These are phyloP conservation scores for Phellopilus nigrolimitatus DNA, from an alignment of 1,284 basidiomycete genomes.

Conservation along the genomic window DNA sequence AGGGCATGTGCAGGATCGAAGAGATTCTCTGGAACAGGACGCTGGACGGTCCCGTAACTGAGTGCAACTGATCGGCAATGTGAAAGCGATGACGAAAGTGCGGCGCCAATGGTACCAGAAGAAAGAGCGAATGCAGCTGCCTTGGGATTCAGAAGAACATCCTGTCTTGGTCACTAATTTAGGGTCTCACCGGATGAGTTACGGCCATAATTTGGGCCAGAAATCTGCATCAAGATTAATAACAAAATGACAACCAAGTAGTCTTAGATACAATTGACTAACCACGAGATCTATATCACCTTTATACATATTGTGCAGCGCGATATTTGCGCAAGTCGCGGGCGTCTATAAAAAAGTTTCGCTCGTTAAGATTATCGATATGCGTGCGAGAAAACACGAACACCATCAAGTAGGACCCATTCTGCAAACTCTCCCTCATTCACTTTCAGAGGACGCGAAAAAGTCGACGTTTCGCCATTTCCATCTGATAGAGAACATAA, in stretches of 20 bases:
- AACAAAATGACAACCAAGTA: slow-evolving; percentile 3
- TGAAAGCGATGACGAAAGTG: slow-evolving; percentile 75
- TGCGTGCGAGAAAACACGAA: slow-evolving; percentile 34
- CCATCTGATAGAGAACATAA: slow-evolving; percentile 47
- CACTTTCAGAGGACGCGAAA: slow-evolving; percentile 56
- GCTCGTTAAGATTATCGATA: slow-evolving; percentile 1
- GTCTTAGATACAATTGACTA: slow-evolving; percentile 26
- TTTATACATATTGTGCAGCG: slow-evolving; percentile 81
- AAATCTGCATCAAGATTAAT: slow-evolving; percentile 43
- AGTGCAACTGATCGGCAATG: slow-evolving; percentile 69
- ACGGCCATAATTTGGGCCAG: slow-evolving; percentile 73
- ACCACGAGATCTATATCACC: slow-evolving; percentile 83
- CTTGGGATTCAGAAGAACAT: slow-evolving; percentile 6
- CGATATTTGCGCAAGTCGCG: slow-evolving; percentile 87
- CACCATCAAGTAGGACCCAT: slow-evolving; percentile 86
- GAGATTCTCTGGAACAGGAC: slow-evolving; percentile 58
- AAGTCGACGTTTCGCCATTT: slow-evolving; percentile 59
- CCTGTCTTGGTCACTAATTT: slow-evolving; percentile 8
- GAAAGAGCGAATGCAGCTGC: slow-evolving; percentile 83
- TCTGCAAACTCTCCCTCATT: slow-evolving; percentile 70
- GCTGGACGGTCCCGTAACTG: slow-evolving; percentile 78
- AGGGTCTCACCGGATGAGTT: slow-evolving; percentile 64
- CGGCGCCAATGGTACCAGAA: slow-evolving; percentile 88
- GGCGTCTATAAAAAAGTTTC: slow-evolving; percentile 56
- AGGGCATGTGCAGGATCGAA: slow-evolving; percentile 69